Base-by-base conservation (phyloP, 345 rosid genomes). In the Ceriops decandra region DNA sequence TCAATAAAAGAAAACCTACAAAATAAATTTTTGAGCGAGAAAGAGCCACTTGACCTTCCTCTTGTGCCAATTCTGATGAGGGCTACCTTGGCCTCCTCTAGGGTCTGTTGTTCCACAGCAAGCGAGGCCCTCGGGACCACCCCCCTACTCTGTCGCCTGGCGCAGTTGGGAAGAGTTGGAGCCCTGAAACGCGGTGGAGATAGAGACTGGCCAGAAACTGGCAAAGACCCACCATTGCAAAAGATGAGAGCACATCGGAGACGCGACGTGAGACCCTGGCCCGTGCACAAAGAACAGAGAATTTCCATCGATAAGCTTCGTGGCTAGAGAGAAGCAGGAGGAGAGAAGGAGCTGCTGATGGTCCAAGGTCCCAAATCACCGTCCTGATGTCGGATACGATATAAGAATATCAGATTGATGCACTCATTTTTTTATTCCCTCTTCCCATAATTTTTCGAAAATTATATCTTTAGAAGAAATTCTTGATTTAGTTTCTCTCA, bases 11-110 rank as follows among this genome's bases (percentile, higher is more conserved):
- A 70, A 38, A 52, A 38, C 30, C 60, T 53, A 9, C 5, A 59
- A 10, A 32, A 15, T 6, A 52, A n/a, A 36, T 6, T 0, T 6
- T 0, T 6, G 24, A 19, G 68, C 1, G 22, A 0, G 42, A 31
- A 7, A 9, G 32, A 61, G 57, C n/a, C 17, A 22, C 6, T 3
- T 62, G 62, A 93, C 98, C 98, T 93, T 82, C 98, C 98, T 71
- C 98, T 77, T 15, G 98, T 93, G 36, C 98, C 98, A 67, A 93
- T 93, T 84, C 91, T 80, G 60, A 93, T 73, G 32, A 85, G 77
- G 27, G 91, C 83, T 22, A 87, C 86, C 71, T 86, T 87, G 26
- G 90, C 80, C 69, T 86, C 80, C 84, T 72, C 49, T 17, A 42
- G 74, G 66, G 79, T 76, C 68, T 79, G 77, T 67, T 77, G 81